Percentiles rank a stretch among this genome's conserved stretches.
phyloP scores from a whole-genome alignment of 768 basidiomycete genomes.

The Boletus rubropictus region DNA sequence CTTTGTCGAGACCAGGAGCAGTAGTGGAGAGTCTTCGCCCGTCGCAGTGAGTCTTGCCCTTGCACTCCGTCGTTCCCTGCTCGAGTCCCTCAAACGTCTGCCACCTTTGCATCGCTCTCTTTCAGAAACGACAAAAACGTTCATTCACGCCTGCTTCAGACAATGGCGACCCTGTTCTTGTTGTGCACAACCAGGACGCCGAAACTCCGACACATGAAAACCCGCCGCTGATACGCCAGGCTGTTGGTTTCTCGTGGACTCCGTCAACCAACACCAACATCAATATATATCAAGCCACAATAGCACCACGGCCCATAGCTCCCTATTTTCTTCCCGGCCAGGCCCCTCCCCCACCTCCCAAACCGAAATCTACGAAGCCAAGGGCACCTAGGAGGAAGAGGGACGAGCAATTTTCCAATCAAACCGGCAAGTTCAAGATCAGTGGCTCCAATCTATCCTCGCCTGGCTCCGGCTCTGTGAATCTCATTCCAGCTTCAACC shows the following conservation, averaged over 20 bases:
- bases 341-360: slow-evolving; percentile 20
- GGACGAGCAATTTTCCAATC: slow-evolving; percentile 38
- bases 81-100: neutral
- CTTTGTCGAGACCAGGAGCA: slow-evolving; percentile 39
- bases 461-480: slow-evolving; percentile 33
- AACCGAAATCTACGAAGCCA: slow-evolving; percentile 25
- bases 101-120: neutral
- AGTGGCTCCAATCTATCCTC: slow-evolving; percentile 17
- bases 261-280: slow-evolving; percentile 25
- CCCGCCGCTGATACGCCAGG: slow-evolving; percentile 52
- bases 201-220: slow-evolving; percentile 44
- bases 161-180: slow-evolving; percentile 40
- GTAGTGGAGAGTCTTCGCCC: slow-evolving; percentile 52
- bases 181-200: slow-evolving; percentile 32
- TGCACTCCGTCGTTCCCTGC: neutral
- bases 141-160: slow-evolving; percentile 51
- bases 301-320: slow-evolving; percentile 17
- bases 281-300: slow-evolving; percentile 27
- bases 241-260: slow-evolving; percentile 47
- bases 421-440: slow-evolving; percentile 48
- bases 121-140: slow-evolving; percentile 39
- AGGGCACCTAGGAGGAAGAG: slow-evolving; percentile 29
- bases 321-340: slow-evolving; percentile 54
- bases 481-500: slow-evolving; percentile 25
- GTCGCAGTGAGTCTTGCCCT: slow-evolving; percentile 34